Base-by-base conservation (phyloP, 2,329 filamentous ascomycete species). In the Knoxdaviesia capensis region DNA sequence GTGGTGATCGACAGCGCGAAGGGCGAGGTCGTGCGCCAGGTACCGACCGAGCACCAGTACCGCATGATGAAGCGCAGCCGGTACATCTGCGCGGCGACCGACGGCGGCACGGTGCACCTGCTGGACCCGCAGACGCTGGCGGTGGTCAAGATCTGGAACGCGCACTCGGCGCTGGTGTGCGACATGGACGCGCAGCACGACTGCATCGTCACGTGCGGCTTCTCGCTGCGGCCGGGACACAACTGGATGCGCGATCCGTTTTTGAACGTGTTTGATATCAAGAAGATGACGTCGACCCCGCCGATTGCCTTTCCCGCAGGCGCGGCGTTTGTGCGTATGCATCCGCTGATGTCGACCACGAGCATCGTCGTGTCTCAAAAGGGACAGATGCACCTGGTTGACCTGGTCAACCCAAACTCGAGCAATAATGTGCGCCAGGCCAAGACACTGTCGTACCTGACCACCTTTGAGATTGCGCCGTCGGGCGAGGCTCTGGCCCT, bases 181-280 rank as follows among this genome's bases (percentile, higher is more conserved):
- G 88, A 96, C 56, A 94, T 98, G 83, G 90, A 98, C 61, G 85
- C 87, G 6, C 83, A 90, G 54, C 84, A 90, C 53, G 88, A 96
- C 56, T 90, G 90, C 49, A 76, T 98, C 42, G 81, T 96, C 28
- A 96, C 90, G 5, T 98, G 90, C 57, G 90, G 90, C 34, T 93
- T 84, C 59, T 93, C 88, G 1, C 71, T 85, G 29, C 75, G 88
- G 49, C 85, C 87, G 52, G 59, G 62, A 2, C 63, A 65, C 44
- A 75, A 76, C 36, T 81, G 82, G 48, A 86, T 92, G 64, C 73
- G 92, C 33, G 90, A 98, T 54, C 84, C 86, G 0, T 77, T 96
- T 45, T 84, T 94, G 45, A 93, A 94, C 51, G 86, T 96, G 33
- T 96, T 93, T 54, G 88, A 96, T 54, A 68, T 98, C 39, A 94